These are phyloP conservation scores for Ustanciosporium gigantosporum DNA, from an alignment of 1,284 basidiomycete species.

Conservation along the genomic window DNA sequence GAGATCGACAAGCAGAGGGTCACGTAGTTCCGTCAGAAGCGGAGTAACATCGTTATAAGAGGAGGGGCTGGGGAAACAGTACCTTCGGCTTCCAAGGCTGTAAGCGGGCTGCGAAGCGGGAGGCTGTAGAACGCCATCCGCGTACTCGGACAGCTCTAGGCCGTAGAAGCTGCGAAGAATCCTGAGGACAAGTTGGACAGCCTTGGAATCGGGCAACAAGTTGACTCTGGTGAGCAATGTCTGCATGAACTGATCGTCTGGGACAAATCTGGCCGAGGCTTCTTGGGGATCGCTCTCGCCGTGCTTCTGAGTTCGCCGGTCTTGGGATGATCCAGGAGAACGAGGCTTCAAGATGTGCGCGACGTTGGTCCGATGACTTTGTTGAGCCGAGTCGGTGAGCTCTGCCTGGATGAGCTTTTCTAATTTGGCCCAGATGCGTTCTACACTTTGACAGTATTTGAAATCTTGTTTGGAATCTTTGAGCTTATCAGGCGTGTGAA, in stretches of 20 bases:
- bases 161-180: slow-evolving; percentile 13
- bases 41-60: background rate
- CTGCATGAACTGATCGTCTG: slow-evolving; percentile 12
- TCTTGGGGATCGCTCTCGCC: background rate
- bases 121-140: slow-evolving; percentile 17
- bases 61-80: slow-evolving; percentile 1
- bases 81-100: background rate
- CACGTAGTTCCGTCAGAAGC: slow-evolving; percentile 5
- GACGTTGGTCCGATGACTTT: background rate
- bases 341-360: background rate
- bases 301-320: background rate
- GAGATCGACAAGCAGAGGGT: background rate
- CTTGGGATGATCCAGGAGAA: too few relatives aligned
- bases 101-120: background rate
- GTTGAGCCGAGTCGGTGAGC: background rate
- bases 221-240: slow-evolving; percentile 3
- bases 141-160: slow-evolving; percentile 13
- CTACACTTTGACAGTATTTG: background rate
- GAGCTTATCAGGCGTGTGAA: background rate
- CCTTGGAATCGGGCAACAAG: background rate
- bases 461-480: background rate
- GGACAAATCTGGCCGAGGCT: slow-evolving; percentile 8
- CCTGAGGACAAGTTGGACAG: background rate
- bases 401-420: background rate
- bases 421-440: background rate